Base-by-base conservation (phyloP, 768 basidiomycete genomes). In the Cystobasidium ongulense region DNA sequence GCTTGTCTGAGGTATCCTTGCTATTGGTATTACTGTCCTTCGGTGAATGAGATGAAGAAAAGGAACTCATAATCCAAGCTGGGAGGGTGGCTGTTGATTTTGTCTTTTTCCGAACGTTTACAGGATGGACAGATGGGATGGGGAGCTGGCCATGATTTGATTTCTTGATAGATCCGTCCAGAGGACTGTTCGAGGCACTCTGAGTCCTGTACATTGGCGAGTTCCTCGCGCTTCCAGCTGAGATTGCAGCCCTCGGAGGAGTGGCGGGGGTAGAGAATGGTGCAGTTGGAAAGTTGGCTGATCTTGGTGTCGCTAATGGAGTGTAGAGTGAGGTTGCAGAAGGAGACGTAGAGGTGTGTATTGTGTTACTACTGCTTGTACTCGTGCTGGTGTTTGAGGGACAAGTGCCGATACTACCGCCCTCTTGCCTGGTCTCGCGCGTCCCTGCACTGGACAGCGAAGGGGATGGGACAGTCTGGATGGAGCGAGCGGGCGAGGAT, bases 11-110 rank as follows among this genome's bases (percentile, higher is more conserved):
- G 4, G 21, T n/a, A 50, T 50, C 46, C 46, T 21, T 50, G 46
- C 46, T 50, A 21, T n/a, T n/a, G 46, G 21, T 3, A n/a, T 17
- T 50, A 11, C 46, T 50, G n/a, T 50, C 46, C 21, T 50, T 50
- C 46, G 46, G 46, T 4, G 15, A 17, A 50, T 11, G n/a, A 50
- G 46, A 50, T 4, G 46, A 50, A 3, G 46, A 50, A 64, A 64
- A 64, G 10, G 63, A 64, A 35, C 36, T 27, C 2, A 41, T 38
- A 27, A 64, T 27, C 63, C 63, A 64, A 38, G 23, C 38, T 8
- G 63, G 63, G 8, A 64, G 23, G 1, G 63, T 64, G n/a, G 63
- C 31, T 27, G 63, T 64, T 5, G 63, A 64, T 64, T 41, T 64
- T 17, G 63, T 64, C 23, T 38, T 39, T 23, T 64, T 64, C 23